These are phyloP conservation scores for Chiua virens DNA, from an alignment of 768 basidiomycete species.

Conservation along the genomic window DNA sequence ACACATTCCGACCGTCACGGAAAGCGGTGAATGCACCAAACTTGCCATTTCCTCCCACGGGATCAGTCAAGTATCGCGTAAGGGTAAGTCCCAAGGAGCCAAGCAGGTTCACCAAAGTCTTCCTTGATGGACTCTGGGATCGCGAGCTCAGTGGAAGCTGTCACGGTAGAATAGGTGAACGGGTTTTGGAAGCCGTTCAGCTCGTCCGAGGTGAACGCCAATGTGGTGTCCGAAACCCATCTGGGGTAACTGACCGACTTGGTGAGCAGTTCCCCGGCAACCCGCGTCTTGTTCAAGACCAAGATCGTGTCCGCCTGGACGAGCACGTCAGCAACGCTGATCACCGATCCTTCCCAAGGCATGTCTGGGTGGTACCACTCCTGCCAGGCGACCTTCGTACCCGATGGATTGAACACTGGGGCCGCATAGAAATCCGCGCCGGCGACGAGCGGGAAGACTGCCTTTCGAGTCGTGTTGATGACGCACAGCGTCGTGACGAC, in stretches of 20 bases:
- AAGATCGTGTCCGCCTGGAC: slow-evolving; percentile 28
- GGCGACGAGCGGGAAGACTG: slow-evolving; percentile 44
- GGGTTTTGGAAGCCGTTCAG: slow-evolving; percentile 66
- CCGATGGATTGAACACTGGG: slow-evolving; percentile 61
- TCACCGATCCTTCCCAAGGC: slow-evolving; percentile 68
- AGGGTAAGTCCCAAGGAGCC: slow-evolving; percentile 49
- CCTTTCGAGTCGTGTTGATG: slow-evolving; percentile 48
- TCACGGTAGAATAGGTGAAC: slow-evolving; percentile 47
- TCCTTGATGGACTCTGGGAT: slow-evolving; percentile 43
- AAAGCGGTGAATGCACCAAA: slow-evolving; percentile 32
- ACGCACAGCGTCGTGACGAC: slow-evolving; percentile 54
- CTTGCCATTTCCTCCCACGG: slow-evolving; percentile 16
- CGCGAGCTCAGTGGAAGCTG: slow-evolving; percentile 28
- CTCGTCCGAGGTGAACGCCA: slow-evolving; percentile 65
- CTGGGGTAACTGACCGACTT: slow-evolving; percentile 57
- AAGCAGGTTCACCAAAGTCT: slow-evolving; percentile 59
- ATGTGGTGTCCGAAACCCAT: slow-evolving; percentile 55
- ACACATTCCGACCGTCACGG: slow-evolving; percentile 33
- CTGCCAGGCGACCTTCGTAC: slow-evolving; percentile 56
- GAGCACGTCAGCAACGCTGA: slow-evolving; percentile 52
- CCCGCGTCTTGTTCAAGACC: slow-evolving; percentile 38
- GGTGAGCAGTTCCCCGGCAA: slow-evolving; percentile 53
- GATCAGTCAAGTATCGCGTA: slow-evolving; percentile 46
- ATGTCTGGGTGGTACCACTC: slow-evolving; percentile 71
- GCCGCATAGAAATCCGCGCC: slow-evolving; percentile 75